Evolutionary conservation across 345 rosid species (phyloP).

Genomic region (Rhizophora mangle): DNA sequence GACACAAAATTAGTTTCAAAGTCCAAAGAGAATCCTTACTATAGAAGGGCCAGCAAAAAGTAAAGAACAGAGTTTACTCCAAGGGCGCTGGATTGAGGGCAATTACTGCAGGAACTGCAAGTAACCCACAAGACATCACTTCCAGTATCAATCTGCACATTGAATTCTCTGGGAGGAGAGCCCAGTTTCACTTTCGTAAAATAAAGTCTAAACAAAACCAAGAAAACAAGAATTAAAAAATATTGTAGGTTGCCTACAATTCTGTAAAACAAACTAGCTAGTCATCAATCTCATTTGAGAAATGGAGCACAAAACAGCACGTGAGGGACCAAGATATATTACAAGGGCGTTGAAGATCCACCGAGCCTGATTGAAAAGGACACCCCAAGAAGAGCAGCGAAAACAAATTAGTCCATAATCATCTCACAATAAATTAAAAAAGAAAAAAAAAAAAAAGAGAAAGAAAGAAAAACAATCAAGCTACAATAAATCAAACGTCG

Average conservation of each 20-base stretch:
- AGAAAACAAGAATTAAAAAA: conserved; percentile 13
- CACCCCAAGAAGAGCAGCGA: conserved; percentile 31
- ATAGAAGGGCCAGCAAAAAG: not conserved
- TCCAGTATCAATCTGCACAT: conserved; percentile 97
- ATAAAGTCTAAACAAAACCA: conserved; percentile 63
- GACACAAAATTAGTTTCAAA: conserved; percentile 4
- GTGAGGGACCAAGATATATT: conserved; percentile 15
- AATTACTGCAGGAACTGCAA: conserved; percentile 75
- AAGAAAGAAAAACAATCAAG: not conserved
- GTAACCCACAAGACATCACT: conserved; percentile 91
- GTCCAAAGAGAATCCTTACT: conserved; percentile 1
- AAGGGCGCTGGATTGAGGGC: conserved; percentile 86
- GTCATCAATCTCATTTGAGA: too few species aligned
- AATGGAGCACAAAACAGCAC: not conserved
- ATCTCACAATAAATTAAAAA: not conserved
- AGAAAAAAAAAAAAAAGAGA: not conserved
- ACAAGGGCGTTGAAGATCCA: conserved; percentile 29
- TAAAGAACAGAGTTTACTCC: conserved; percentile 50
- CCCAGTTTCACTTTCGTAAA: conserved; percentile 93
- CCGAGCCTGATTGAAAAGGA: conserved; percentile 27
- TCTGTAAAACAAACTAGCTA: not conserved
- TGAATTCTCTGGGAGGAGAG: conserved; percentile 92
- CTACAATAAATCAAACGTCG: not conserved
- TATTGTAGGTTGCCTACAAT: not conserved
- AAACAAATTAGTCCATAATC: conserved; percentile 27